phyloP scores from a whole-genome alignment of 1,284 basidiomycete genomes.

The Leccinum subrobustum region DNA sequence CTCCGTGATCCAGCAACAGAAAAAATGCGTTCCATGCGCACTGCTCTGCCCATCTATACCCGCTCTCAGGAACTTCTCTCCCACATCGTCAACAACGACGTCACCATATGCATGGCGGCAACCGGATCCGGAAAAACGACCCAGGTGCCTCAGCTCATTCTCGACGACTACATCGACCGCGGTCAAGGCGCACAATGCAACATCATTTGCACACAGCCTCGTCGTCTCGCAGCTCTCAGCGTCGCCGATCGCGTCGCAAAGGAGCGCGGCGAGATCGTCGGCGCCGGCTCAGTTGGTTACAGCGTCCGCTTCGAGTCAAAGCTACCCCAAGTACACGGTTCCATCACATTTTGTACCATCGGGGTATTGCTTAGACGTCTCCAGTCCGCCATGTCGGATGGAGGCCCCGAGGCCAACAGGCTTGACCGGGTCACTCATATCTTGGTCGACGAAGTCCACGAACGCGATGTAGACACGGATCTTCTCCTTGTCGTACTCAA shows the following conservation, averaged over 20 bases:
- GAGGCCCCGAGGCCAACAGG: conserved; percentile 34
- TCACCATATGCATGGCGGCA: conserved; percentile 92
- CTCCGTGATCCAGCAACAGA: conserved; percentile 61
- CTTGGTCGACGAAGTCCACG: conserved; percentile 95
- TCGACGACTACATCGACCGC: conserved; percentile 81
- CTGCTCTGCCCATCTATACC: conserved; percentile 72
- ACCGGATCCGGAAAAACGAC: conserved; percentile 98
- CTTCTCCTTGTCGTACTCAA: conserved; percentile 90
- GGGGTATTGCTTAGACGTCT: conserved; percentile 89
- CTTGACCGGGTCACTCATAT: conserved; percentile 90
- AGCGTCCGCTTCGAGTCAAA: conserved; percentile 91
- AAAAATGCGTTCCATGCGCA: conserved; percentile 68
- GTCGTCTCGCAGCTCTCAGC: conserved; percentile 88
- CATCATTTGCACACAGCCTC: conserved; percentile 91
- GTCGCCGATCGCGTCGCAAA: conserved; percentile 92
- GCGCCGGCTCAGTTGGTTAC: conserved; percentile 79
- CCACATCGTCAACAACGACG: conserved; percentile 78
- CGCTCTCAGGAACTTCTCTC: conserved; percentile 65
- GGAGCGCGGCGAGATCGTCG: conserved; percentile 80
- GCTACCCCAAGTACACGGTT: conserved; percentile 80
- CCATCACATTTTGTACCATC: conserved; percentile 92
- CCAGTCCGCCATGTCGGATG: conserved; percentile 70
- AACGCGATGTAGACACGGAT: conserved; percentile 95
- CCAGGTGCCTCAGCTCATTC: conserved; percentile 90
- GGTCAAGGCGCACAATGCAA: conserved; percentile 87